Base-by-base conservation (phyloP, 1,139 yeast species). In the Geotrichum bryndzae region DNA sequence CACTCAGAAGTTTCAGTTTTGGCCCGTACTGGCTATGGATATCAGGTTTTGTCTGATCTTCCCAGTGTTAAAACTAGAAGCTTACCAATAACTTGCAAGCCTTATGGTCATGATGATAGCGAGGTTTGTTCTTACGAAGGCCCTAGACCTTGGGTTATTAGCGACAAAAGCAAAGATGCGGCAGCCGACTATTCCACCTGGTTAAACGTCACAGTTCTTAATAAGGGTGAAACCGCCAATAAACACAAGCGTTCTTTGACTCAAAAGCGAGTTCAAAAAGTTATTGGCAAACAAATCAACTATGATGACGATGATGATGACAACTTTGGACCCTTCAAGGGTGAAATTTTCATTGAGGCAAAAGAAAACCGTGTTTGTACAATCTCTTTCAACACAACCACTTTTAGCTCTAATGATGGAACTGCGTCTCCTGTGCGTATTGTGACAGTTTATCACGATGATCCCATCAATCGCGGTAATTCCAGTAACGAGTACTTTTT, bases 351-450 rank as follows among this genome's bases (percentile, higher is more conserved):
- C 61, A 82, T 90, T 58, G 76, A 77, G 54, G 90, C 83, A 1
- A 80, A 81, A 25, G 84, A 85, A 51, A 86, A 85, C 71, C 81
- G 95, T 69, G 79, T 80, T 65, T 90, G 96, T 73, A 77, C 77
- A 33, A 66, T 90, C 48, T 72, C 74, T 25, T 89, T 90, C 75
- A 82, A 82, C 68, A 76, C 83, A 6, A 74, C 81, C 0, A 74
- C 72, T n/a, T 79, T 78, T 66, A 63, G 68, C 27, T 70, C 77
- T 15, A 63, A 60, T 46, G 64, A 61, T 8, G 67, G 70, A 22
- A 68, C 72, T 22, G 75, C 76, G 1, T 80, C 84, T 0, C 91
- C 92, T 0, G 88, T 88, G 2, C 85, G 85, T 66, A 77, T 85
- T 41, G 78, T 87, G 0, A 81, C 82, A 0, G 74, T 87, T 2